Conservation (phyloP, 148 eudicot species). For the Dianthus caryophyllus region DNA sequence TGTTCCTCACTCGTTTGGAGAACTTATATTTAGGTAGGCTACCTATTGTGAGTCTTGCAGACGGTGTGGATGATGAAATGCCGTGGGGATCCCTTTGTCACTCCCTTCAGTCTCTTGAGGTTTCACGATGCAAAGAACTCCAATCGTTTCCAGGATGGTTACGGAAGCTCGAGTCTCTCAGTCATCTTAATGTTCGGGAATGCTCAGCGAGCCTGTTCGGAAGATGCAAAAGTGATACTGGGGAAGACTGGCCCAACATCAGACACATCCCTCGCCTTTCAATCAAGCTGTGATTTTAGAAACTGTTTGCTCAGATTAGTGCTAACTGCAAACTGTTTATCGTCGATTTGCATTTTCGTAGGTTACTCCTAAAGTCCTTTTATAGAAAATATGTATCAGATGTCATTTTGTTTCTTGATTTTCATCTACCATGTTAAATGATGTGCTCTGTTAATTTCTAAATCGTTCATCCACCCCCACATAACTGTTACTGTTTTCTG, state of each 20-base stretch:
- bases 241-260: slow-evolving; percentile 14
- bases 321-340: too few relatives aligned
- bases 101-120: neutral
- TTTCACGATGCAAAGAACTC: neutral
- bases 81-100: slow-evolving; percentile 12
- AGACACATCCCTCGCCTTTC: slow-evolving; percentile 6
- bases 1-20: neutral
- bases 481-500: too few relatives aligned
- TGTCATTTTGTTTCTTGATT: too few relatives aligned
- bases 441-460: too few relatives aligned
- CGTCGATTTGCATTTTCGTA: too few relatives aligned
- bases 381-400: too few relatives aligned
- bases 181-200: neutral
- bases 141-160: slow-evolving; percentile 17
- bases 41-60: neutral
- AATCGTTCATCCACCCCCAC: too few relatives aligned
- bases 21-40: neutral
- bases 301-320: too few relatives aligned
- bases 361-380: too few relatives aligned
- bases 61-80: slow-evolving; percentile 1
- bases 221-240: slow-evolving; percentile 5
- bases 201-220: neutral
- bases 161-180: neutral
- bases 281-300: neutral
- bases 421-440: too few relatives aligned